Percentiles rank a stretch among this genome's conserved stretches.
Conservation (phyloP, 2,329 filamentous ascomycete genomes). For the Venturia oleaginea region DNA sequence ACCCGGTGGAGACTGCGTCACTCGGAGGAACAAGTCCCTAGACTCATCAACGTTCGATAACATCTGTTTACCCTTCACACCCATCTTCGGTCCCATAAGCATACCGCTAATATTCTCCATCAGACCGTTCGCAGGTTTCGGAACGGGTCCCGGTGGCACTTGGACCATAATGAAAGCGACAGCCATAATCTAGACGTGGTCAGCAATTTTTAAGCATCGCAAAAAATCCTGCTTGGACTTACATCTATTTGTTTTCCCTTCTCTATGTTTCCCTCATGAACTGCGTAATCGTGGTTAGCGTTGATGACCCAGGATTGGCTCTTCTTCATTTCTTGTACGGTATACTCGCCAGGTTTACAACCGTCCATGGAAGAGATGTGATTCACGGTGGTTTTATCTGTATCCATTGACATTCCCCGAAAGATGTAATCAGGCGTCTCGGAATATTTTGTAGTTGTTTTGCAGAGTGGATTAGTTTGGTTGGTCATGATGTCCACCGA, state of each 20-base stretch:
- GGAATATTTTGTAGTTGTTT: not conserved
- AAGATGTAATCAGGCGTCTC: conserved; percentile 5
- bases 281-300: conserved; percentile 9
- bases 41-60: not conserved
- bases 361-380: conserved; percentile 10
- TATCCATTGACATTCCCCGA: not conserved
- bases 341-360: not conserved
- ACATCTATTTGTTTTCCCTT: not conserved
- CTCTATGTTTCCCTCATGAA: not conserved
- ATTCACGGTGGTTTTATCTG: not conserved
- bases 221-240: too few relatives aligned
- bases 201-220: too few relatives aligned
- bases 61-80: not conserved
- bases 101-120: not conserved
- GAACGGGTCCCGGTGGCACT: not conserved
- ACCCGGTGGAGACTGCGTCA: not conserved
- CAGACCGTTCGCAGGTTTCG: not conserved
- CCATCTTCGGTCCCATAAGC: not conserved
- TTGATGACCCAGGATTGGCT: conserved; percentile 5
- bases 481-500: not conserved
- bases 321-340: conserved; percentile 1
- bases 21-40: not conserved
- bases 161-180: conserved; percentile 11
- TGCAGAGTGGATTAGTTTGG: not conserved
- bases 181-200: too few relatives aligned